phyloP scores from a whole-genome alignment of 805 yeast genomes.

The Schwanniomyces sp. region DNA sequence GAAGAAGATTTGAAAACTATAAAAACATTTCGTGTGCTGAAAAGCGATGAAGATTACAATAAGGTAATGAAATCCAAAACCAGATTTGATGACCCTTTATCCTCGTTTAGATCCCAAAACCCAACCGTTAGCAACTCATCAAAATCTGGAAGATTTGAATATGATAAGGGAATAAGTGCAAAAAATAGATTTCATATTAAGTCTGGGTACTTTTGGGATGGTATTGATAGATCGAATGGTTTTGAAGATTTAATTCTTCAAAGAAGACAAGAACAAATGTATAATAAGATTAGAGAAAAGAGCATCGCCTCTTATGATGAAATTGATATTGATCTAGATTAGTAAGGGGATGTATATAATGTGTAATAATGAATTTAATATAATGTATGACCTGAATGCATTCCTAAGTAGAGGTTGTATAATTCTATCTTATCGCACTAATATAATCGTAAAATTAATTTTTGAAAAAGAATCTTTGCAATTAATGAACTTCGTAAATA shows the following conservation, averaged over 20 bases:
- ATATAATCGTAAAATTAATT: background rate
- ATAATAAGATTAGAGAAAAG: slow-evolving; percentile 14
- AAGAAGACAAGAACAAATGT: slow-evolving; percentile 28
- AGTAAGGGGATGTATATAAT: background rate
- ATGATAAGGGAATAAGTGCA: slow-evolving; percentile 49
- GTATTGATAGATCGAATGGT: slow-evolving; percentile 86
- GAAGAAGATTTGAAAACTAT: slow-evolving; percentile 25
- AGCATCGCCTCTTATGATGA: slow-evolving; percentile 3
- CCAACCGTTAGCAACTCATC: slow-evolving; percentile 5
- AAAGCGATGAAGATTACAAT: slow-evolving; percentile 40
- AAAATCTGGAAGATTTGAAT: slow-evolving; percentile 53
- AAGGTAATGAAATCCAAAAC: slow-evolving; percentile 26
- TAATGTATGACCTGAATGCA: background rate
- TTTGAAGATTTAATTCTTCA: slow-evolving; percentile 68
- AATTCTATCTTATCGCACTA: background rate
- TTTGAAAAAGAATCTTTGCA: background rate
- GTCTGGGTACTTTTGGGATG: slow-evolving; percentile 86
- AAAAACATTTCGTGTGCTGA: slow-evolving; percentile 20
- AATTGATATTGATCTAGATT: slow-evolving; percentile 1
- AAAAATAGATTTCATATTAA: slow-evolving; percentile 72
- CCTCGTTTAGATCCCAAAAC: slow-evolving; percentile 33
- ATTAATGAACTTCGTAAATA: background rate
- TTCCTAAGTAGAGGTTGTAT: background rate
- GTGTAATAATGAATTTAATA: background rate
- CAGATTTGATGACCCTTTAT: slow-evolving; percentile 66